Conservation (phyloP, 2,329 filamentous ascomycete species). For the Colletotrichum sp. region DNA sequence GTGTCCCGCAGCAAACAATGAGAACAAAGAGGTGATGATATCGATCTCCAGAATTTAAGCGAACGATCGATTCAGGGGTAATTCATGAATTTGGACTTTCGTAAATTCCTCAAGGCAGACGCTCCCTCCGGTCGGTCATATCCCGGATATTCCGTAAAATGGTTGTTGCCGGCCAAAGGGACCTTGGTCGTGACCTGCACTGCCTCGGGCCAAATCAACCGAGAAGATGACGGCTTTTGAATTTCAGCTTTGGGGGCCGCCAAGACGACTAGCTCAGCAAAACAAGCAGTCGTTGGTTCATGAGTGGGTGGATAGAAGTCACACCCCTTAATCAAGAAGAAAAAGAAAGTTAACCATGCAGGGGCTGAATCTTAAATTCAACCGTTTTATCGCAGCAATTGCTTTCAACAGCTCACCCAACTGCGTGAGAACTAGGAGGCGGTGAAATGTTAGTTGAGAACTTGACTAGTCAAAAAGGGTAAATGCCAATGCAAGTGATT, state of each 20-base stretch:
- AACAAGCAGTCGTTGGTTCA: not conserved
- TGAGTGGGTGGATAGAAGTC: not conserved
- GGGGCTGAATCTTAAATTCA: not conserved
- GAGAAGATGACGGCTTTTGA: not conserved
- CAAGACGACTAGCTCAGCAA: not conserved
- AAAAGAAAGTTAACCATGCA: not conserved
- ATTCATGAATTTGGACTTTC: not conserved
- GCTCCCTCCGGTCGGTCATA: not conserved
- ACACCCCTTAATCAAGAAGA: not conserved
- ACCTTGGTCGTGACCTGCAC: not conserved
- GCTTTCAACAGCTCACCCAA: not conserved
- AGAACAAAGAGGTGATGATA: not conserved
- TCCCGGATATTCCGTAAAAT: not conserved
- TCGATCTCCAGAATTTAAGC: not conserved
- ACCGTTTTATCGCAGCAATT: not conserved
- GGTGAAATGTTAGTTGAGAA: not conserved
- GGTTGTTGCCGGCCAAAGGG: not conserved
- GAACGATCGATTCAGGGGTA: not conserved
- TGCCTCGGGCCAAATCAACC: not conserved
- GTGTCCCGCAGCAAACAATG: not conserved
- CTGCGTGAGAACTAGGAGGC: accelerated
- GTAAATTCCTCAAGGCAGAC: not conserved
- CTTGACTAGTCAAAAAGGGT: not conserved
- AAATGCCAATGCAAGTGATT: not conserved
- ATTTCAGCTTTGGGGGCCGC: not conserved